Percentiles rank a stretch among this genome's conserved stretches.
These are phyloP conservation scores for Penicillium sp. DNA, from an alignment of 2,329 filamentous ascomycete species.

Conservation along the genomic window DNA sequence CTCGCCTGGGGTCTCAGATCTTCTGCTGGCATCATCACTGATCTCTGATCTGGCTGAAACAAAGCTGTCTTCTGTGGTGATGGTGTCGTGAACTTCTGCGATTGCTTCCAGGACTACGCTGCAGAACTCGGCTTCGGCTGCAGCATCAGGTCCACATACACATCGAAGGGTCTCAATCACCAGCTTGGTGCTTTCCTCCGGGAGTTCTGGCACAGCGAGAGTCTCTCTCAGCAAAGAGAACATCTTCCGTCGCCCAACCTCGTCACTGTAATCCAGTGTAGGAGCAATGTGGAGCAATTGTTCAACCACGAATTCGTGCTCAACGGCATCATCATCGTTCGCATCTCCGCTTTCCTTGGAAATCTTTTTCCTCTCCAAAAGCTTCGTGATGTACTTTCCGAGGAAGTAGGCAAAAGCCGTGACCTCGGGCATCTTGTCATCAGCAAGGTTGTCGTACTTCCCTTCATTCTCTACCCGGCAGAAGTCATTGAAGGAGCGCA, in stretches of 20 bases:
- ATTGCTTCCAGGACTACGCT: conserved; percentile 79
- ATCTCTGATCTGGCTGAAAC: conserved; percentile 89
- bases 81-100: conserved; percentile 93
- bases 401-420: conserved; percentile 87
- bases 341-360: conserved; percentile 59
- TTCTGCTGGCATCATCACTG: conserved; percentile 62
- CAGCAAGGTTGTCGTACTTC: conserved; percentile 73
- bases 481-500: conserved; percentile 91
- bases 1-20: conserved; percentile 42
- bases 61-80: conserved; percentile 80
- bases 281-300: conserved; percentile 90
- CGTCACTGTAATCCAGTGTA: conserved; percentile 95
- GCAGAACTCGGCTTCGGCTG: conserved; percentile 53
- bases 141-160: conserved; percentile 68
- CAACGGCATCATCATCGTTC: conserved; percentile 76
- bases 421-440: conserved; percentile 94
- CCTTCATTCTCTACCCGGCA: conserved; percentile 74
- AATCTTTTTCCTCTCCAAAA: conserved; percentile 43
- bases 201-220: conserved; percentile 80
- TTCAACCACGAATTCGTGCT: conserved; percentile 94
- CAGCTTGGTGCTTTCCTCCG: conserved; percentile 89
- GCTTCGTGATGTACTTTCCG: conserved; percentile 70
- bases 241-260: conserved; percentile 94
- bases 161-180: conserved; percentile 77
- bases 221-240: conserved; percentile 85